These are phyloP conservation scores for Colletotrichum sp. DNA, from an alignment of 2,329 filamentous ascomycete genomes.

Conservation along the genomic window DNA sequence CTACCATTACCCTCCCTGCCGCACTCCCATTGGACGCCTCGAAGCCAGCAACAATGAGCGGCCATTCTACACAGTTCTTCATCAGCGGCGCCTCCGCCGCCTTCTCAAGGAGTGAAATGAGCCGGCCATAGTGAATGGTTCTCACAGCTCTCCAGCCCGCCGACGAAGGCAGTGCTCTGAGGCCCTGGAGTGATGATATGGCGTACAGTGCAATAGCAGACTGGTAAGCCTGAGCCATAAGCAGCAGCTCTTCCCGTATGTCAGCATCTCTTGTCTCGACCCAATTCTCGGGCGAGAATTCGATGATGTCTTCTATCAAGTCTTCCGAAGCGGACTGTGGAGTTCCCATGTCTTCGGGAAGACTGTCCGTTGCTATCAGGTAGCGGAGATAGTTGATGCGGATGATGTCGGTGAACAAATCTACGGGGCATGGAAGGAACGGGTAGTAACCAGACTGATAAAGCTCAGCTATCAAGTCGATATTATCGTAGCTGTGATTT, in stretches of 20 bases:
- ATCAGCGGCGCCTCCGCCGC: background rate
- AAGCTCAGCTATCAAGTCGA: constrained; percentile 31
- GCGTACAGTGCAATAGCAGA: constrained; percentile 37
- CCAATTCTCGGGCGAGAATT: constrained; percentile 36
- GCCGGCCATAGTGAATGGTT: constrained; percentile 3
- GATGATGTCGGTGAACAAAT: constrained; percentile 36
- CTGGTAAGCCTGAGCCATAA: constrained; percentile 30
- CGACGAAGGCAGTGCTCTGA: constrained; percentile 28
- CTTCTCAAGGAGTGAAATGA: constrained; percentile 23
- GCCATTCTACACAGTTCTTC: background rate
- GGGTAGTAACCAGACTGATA: constrained; percentile 23
- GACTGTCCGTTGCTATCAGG: constrained; percentile 16
- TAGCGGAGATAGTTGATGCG: constrained; percentile 40
- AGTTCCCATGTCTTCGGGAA: background rate
- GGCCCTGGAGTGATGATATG: constrained; percentile 38
- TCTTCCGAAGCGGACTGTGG: constrained; percentile 5
- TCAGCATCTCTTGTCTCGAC: constrained; percentile 13
- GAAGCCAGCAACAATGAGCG: constrained; percentile 1
- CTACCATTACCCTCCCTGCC: background rate
- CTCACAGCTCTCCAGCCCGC: constrained; percentile 11
- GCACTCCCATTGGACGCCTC: background rate
- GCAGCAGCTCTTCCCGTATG: constrained; percentile 1
- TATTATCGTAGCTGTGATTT: constrained; percentile 18
- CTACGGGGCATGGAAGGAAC: constrained; percentile 33
- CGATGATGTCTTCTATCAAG: constrained; percentile 20